Base-by-base conservation (phyloP, 208 protist genomes). In the Crithidia acanthocephali region DNA sequence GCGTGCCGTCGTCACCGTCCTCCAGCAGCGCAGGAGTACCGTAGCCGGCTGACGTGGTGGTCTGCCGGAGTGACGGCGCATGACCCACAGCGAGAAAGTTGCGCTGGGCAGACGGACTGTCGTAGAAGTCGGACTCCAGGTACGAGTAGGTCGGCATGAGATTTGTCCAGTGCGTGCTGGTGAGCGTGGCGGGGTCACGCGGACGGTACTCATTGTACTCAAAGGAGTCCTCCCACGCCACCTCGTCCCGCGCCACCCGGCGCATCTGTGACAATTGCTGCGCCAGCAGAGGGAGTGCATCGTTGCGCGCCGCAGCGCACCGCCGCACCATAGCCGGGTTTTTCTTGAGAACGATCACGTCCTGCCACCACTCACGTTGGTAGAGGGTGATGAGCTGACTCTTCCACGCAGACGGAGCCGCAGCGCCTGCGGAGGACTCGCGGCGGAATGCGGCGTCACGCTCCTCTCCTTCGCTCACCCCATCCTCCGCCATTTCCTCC, bases 141-240 rank as follows among this genome's bases (percentile, higher is more conserved):
- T 92, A 91, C 8, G 84, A 86, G 69, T 87, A 95, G 50, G 80
- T 83, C 18, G 87, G 86, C 30, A 90, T 77, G 15, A 88, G 68
- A 52, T 92, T 85, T 11, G 85, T 88, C 91, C 91, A 95, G 67
- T 95, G 91, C 23, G 68, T 61, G 28, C 76, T 84, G n/a, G 62
- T 68, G 16, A 83, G 76, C 16, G 70, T 56, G 23, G 33, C 48
- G 2, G 72, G 35, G 57, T 74, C 84, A 53, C 76, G 76, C 0
- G 91, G 91, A 55, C 84, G 81, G 74, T 92, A 93, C 71, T 95
- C 87, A 33, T 80, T 84, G 78, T 91, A 84, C 74, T 95, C 91
- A 63, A 93, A 91, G 32, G 81, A 92, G 37, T 95, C 87, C 20
- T 85, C 75, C 83, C 86, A 95, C 33, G 48, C 28, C 25, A 95